A percentile compares a stretch with the other conserved stretches of the same genome.
phyloP scores from a whole-genome alignment of 2,329 filamentous ascomycete genomes.

The Aphanoascus verrucosus region DNA sequence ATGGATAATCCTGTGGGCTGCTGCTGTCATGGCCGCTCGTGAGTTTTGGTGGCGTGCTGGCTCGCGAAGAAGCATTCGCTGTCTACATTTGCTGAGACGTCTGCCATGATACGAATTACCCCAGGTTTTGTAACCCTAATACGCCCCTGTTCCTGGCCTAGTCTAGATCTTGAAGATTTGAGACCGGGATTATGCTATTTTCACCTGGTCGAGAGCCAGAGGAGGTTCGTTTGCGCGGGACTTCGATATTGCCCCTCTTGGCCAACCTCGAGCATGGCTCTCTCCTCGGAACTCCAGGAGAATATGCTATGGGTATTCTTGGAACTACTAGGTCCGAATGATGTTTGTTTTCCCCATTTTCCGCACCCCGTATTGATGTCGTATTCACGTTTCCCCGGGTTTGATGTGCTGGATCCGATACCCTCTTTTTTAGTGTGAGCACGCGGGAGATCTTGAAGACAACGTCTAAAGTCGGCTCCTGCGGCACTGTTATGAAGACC shows the following conservation, averaged over 20 bases:
- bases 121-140: constrained; percentile 9
- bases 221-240: neutral
- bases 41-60: neutral
- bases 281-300: constrained; percentile 6
- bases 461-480: neutral
- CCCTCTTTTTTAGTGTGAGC: neutral
- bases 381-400: neutral
- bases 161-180: constrained; percentile 7
- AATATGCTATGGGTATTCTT: constrained; percentile 9
- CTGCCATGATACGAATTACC: constrained; percentile 8
- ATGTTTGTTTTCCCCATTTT: neutral
- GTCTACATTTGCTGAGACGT: neutral
- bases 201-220: neutral
- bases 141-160: constrained; percentile 9
- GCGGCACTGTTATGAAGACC: neutral
- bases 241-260: constrained; percentile 2
- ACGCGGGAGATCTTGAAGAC: neutral
- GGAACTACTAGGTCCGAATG: neutral
- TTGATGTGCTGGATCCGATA: neutral
- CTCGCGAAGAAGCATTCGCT: neutral
- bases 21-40: neutral
- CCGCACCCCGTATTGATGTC: neutral
- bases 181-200: neutral
- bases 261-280: neutral
- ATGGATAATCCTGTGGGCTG: neutral